Base-by-base conservation (phyloP, 768 basidiomycete genomes). In the Calvatia gigantea region DNA sequence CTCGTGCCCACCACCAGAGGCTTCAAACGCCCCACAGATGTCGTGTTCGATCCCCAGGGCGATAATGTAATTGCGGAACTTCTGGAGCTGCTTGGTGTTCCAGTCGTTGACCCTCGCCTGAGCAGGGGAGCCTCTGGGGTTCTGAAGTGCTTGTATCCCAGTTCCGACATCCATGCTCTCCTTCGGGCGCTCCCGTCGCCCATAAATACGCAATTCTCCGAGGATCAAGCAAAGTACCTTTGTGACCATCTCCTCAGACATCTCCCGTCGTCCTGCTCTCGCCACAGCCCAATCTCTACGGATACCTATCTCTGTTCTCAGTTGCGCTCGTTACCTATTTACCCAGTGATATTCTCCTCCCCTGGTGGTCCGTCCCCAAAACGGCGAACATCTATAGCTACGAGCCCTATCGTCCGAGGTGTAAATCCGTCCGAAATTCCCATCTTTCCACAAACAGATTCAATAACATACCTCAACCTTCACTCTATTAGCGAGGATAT, bases 1-100 rank as follows among this genome's bases (percentile, higher is more conserved):
- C 58, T 77, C 9, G 62, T 78, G 2, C 78, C 77, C 1, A 70
- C 73, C 1, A 61, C 60, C 6, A 56, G 59, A 4, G 68, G 70
- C 6, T 51, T 75, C 3, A 65, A 64, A 29, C 61, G 61, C 2
- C 62, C 64, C 2, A 58, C 62, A 0, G 52, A 61, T 0, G 57
- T 65, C 0, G 57, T 77, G 2, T 79, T 77, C 57, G 60, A 63
- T 54, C 31, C 46, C 28, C 28, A 41, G 17, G 12, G 6, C 5
- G 47, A 56, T 9, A 25, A 23, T 7, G 38, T 12, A 5, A 19
- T 64, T 9, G 48, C 66, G 1, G 39, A 50, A 3, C 52, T 61
- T 6, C 62, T 77, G 11, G 59, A 62, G 28, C 39, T 53, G 4
- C 56, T 77, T 1, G 70, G 70, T 0, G 57, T 78, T 2, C 57